Conservation (phyloP, 129 eudicot genomes). For the Arctium minus region DNA sequence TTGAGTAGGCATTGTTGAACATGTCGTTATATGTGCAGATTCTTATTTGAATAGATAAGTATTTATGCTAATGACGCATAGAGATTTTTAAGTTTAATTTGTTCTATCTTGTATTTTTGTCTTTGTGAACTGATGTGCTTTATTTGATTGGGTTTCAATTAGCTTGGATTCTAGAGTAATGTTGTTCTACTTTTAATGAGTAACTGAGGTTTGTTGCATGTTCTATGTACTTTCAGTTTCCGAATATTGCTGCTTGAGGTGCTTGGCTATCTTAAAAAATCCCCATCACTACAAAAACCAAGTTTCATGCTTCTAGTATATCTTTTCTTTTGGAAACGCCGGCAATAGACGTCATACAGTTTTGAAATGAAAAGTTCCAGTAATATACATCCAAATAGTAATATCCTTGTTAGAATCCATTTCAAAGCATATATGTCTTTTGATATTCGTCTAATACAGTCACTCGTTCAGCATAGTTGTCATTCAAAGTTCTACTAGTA, state of each 20-base stretch:
- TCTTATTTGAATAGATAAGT: background rate
- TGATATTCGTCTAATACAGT: no score
- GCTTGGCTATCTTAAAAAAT: background rate
- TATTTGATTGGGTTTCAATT: background rate
- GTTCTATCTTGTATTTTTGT: background rate
- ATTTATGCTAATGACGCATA: background rate
- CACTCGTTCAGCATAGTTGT: background rate
- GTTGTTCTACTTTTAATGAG: background rate
- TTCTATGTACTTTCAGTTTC: background rate
- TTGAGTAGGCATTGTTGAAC: background rate
- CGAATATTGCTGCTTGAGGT: background rate
- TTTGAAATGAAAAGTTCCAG: no score
- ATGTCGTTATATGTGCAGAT: background rate
- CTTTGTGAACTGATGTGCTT: background rate
- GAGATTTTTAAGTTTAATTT: background rate
- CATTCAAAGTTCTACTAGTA: background rate
- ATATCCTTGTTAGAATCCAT: background rate
- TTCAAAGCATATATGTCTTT: background rate
- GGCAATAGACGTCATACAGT: background rate
- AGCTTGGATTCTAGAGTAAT: background rate
- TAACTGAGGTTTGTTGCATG: background rate
- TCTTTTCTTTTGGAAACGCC: background rate
- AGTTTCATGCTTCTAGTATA: background rate
- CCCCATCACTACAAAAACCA: background rate
- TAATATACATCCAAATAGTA: no score